Conservation (phyloP, 1,284 basidiomycete genomes). For the Ceratobasidium sp. region DNA sequence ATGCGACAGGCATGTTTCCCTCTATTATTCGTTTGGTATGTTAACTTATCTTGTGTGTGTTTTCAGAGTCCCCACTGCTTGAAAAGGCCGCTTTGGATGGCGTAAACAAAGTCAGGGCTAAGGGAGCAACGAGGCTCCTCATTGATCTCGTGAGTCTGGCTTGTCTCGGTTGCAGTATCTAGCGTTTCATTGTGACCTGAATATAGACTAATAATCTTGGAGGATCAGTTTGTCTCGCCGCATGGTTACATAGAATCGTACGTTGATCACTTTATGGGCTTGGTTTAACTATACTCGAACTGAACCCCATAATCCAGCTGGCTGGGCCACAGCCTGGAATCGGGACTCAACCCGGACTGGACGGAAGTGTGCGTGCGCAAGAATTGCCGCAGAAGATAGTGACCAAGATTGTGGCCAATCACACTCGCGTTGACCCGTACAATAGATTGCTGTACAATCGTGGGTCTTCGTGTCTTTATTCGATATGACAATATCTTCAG, state of each 20-base stretch:
- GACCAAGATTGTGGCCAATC: neutral
- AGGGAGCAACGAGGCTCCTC: slow-evolving; percentile 61
- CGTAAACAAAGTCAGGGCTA: slow-evolving; percentile 57
- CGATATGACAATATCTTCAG: too few species aligned
- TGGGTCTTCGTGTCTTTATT: too few species aligned
- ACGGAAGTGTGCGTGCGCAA: slow-evolving; percentile 27
- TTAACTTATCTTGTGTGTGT: too few species aligned
- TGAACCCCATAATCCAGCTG: too few species aligned
- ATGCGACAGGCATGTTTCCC: slow-evolving; percentile 41
- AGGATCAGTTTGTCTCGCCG: slow-evolving; percentile 48
- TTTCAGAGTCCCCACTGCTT: too few species aligned
- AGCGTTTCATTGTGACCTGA: neutral
- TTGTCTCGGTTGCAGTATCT: neutral
- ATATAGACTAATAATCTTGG: slow-evolving; percentile 66
- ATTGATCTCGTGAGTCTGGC: slow-evolving; percentile 60
- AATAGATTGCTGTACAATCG: too few species aligned
- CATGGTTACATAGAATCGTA: slow-evolving; percentile 32
- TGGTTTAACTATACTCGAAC: too few species aligned
- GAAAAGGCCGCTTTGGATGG: slow-evolving; percentile 58
- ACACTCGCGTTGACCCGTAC: too few species aligned
- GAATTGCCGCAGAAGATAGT: slow-evolving; percentile 32
- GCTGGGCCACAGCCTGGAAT: slow-evolving; percentile 29
- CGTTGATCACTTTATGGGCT: neutral
- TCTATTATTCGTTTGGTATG: too few species aligned
- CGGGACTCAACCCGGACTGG: slow-evolving; percentile 18